A percentile compares a stretch with the other conserved stretches of the same genome.
phyloP scores from a whole-genome alignment of 495 filamentous ascomycete genomes.

The Mytilinidion resinicola region DNA sequence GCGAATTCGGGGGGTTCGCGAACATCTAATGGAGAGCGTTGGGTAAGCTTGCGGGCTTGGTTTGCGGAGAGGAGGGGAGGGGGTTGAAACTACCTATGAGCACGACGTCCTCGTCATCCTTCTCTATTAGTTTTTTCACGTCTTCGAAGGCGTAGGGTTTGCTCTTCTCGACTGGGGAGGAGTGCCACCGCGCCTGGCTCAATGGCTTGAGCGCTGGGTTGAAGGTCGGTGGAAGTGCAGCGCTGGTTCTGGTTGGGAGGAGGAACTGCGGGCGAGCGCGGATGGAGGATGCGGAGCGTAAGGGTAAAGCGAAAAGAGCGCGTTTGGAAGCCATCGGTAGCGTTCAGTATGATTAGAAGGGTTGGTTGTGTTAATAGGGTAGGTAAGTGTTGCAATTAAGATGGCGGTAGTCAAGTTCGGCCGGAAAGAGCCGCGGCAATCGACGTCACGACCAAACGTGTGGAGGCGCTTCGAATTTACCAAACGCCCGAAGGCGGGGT shows the following conservation, averaged over 20 bases:
- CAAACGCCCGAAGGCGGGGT: no score
- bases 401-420: neutral
- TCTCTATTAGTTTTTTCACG: conserved; percentile 8
- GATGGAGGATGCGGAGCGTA: neutral
- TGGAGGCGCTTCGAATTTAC: no score
- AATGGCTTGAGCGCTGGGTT: no score
- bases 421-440: neutral
- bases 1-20: conserved; percentile 77
- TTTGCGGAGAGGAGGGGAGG: conserved; percentile 2
- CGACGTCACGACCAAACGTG: no score
- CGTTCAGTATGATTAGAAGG: neutral
- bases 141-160: conserved; percentile 18
- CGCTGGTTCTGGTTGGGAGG: neutral
- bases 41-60: neutral
- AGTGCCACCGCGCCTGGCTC: conserved; percentile 14
- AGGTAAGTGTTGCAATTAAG: conserved; percentile 1
- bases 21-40: conserved; percentile 47
- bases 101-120: conserved; percentile 31
- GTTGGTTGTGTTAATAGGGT: neutral
- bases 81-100: conserved; percentile 30
- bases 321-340: conserved; percentile 16
- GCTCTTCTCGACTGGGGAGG: conserved; percentile 3
- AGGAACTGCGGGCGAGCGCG: neutral
- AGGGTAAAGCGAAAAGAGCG: conserved; percentile 5
- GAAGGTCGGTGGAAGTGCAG: no score